Evolutionary conservation across 2,329 filamentous ascomycete species (phyloP), one percentile per base, ranked within the genome.

Genomic region (Hortaea sp.): DNA sequence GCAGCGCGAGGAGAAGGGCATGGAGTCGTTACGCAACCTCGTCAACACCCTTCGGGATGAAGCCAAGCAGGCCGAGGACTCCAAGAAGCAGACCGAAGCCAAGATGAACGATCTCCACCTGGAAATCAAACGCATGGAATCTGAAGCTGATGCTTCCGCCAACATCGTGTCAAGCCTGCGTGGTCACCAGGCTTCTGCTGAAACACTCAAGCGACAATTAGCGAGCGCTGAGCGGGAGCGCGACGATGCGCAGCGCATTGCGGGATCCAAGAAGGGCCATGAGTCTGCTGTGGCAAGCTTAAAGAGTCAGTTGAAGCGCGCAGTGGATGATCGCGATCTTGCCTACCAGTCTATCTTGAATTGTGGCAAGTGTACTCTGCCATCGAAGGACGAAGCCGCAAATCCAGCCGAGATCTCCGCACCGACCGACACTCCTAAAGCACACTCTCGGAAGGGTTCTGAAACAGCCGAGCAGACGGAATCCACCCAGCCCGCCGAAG

Each of bases 1-100:
- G 72, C 12, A 68, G 70, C 37, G 53, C 53, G 69, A 67, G 42
- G 71, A 77, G 51, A 79, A 79, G 63, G 70, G 72, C 12, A 62
- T 61, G 28, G 68, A 71, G 28, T 76, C 77, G 1, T 62, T 80
- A 43, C 74, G 78, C 46, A 66, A 68, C n/a, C 59, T 81, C 13
- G 70, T 81, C 32, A 69, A 70, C n/a, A 75, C 64, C 30, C 63
- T 81, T 20, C 71, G 72, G 32, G 65, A 66, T 12, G 74, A 81
- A 55, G 58, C 79, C 10, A 72, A 74, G 57, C 66, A 72, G n/a
- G 71, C 74, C 1, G 74, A 79, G 51, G 62, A 66, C 6, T 69
- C 69, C 20, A 69, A 75, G 39, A 66, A 69, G 20, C 60, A 65
- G 5, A 59, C 75, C 11, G 67, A 74, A 50, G 58, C 58, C 5